Evolutionary conservation across 768 basidiomycete genomes (phyloP).

Genomic region (Leucocoprinus sp.): DNA sequence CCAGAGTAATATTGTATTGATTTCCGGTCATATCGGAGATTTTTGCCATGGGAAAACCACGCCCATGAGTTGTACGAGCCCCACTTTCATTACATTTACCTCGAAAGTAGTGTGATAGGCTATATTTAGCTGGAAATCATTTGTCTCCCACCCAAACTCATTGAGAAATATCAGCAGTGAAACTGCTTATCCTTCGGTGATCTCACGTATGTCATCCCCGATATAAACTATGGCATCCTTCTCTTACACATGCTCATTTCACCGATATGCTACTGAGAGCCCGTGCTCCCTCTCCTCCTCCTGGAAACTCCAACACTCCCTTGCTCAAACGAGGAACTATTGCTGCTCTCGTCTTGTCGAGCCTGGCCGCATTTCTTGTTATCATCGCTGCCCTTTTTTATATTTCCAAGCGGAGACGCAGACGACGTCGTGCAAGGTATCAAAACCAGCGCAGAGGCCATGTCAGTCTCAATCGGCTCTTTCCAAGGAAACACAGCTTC

Average conservation of each 20-base stretch:
- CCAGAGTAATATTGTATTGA: too few relatives aligned
- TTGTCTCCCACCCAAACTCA: too few relatives aligned
- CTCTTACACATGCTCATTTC: too few relatives aligned
- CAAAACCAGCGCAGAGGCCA: slow-evolving; percentile 9
- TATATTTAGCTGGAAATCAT: too few relatives aligned
- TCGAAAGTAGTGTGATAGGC: too few relatives aligned
- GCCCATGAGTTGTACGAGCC: too few relatives aligned
- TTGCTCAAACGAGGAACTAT: slow-evolving; percentile 45
- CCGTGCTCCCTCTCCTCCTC: slow-evolving; percentile 7
- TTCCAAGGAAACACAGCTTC: not conserved
- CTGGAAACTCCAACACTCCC: not conserved
- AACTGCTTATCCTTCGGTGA: slow-evolving; percentile 25
- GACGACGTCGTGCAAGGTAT: slow-evolving; percentile 22
- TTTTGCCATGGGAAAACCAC: too few relatives aligned
- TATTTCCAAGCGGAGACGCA: slow-evolving; percentile 41
- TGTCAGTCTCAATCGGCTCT: not conserved
- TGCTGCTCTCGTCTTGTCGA: slow-evolving; percentile 56
- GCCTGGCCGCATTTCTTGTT: slow-evolving; percentile 42
- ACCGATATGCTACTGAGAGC: slow-evolving; percentile 1
- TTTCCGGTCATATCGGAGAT: too few relatives aligned
- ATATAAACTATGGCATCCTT: not conserved
- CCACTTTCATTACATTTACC: too few relatives aligned
- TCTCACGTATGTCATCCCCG: slow-evolving; percentile 15
- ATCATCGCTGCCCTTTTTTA: slow-evolving; percentile 32
- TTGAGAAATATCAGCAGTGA: too few relatives aligned